phyloP scores from a whole-genome alignment of 306 rosid species.

The Sphenostylis stenocarpa region DNA sequence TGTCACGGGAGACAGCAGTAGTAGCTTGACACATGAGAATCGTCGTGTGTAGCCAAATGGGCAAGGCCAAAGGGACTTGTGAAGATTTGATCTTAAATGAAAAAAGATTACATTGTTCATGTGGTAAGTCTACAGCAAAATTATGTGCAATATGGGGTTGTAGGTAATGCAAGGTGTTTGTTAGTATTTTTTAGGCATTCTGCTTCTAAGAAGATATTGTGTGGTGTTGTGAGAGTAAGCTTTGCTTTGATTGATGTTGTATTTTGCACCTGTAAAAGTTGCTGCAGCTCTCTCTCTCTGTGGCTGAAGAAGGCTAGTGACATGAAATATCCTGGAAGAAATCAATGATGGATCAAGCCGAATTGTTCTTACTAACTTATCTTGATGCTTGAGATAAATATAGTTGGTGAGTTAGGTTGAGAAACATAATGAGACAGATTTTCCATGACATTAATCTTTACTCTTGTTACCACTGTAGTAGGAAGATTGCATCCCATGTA shows the following conservation, averaged over 20 bases:
- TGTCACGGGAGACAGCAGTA: constrained; percentile 61
- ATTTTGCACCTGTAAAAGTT: constrained; percentile 42
- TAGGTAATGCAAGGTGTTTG: constrained; percentile 51
- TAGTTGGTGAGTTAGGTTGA: constrained; percentile 28
- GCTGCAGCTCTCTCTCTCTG: constrained; percentile 8
- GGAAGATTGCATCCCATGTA: neutral
- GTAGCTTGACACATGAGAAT: constrained; percentile 46
- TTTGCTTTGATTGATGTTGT: constrained; percentile 40
- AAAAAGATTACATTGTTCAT: constrained; percentile 26
- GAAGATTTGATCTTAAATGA: constrained; percentile 37
- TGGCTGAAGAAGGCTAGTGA: neutral
- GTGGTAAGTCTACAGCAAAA: constrained; percentile 40
- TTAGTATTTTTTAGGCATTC: constrained; percentile 48
- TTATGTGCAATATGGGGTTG: constrained; percentile 46
- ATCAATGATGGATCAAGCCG: neutral
- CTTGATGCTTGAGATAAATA: constrained; percentile 29
- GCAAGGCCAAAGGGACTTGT: constrained; percentile 5
- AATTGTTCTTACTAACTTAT: constrained; percentile 22
- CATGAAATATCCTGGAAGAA: neutral
- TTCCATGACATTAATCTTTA: neutral
- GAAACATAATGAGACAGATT: constrained; percentile 1
- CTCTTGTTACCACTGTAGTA: neutral
- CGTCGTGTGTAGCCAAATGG: constrained; percentile 28
- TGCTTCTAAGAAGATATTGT: constrained; percentile 54
- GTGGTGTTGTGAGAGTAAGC: constrained; percentile 67